A percentile compares a stretch with the other conserved stretches of the same genome.
Conservation (phyloP, 306 rosid species). For the Quercus robur region DNA sequence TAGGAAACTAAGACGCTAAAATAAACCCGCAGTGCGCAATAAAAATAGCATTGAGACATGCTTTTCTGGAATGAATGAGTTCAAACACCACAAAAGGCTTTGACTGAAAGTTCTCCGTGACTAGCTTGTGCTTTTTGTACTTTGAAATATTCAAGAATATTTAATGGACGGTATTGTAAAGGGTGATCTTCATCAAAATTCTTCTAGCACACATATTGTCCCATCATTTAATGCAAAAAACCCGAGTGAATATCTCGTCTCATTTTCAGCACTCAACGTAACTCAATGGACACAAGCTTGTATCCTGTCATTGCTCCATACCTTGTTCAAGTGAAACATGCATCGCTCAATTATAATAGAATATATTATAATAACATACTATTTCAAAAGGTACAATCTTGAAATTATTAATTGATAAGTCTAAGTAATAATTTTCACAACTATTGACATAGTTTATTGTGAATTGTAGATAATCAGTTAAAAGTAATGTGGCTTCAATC, state of each 20-base stretch:
- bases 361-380: too few relatives aligned
- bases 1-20: too few relatives aligned
- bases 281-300: constrained; percentile 10
- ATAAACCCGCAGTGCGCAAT: too few relatives aligned
- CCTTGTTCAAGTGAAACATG: not conserved
- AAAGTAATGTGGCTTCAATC: too few relatives aligned
- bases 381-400: too few relatives aligned
- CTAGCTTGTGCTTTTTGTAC: not conserved
- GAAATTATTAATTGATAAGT: too few relatives aligned
- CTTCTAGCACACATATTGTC: not conserved
- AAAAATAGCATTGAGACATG: too few relatives aligned
- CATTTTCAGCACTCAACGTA: not conserved
- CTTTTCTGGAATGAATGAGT: not conserved
- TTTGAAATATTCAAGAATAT: not conserved
- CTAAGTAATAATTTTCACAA: too few relatives aligned
- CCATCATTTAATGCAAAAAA: constrained; percentile 9
- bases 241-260: not conserved
- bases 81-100: constrained; percentile 10
- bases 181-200: constrained; percentile 20
- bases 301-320: constrained; percentile 17
- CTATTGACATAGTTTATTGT: too few relatives aligned
- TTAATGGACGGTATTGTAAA: not conserved
- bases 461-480: too few relatives aligned
- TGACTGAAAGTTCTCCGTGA: not conserved
- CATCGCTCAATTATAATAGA: not conserved